Evolutionary conservation across 768 basidiomycete genomes (phyloP).

Genomic region (Asterophora parasitica): DNA sequence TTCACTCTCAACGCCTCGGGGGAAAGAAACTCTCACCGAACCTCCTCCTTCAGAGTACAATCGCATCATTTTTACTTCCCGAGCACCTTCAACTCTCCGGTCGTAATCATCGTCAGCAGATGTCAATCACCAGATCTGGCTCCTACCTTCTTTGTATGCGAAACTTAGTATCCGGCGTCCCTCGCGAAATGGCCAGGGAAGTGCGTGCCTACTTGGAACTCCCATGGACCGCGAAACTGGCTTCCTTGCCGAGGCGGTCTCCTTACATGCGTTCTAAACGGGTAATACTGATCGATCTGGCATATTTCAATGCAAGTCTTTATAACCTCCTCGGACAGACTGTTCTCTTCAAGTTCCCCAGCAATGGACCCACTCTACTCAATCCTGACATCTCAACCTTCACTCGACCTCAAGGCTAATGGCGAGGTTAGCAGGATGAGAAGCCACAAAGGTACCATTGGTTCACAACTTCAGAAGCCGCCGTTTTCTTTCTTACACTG

Average conservation of each 20-base stretch:
- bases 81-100: neutral
- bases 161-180: slow-evolving; percentile 1
- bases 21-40: slow-evolving; percentile 1
- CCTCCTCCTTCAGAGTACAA: neutral
- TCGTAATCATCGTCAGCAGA: slow-evolving; percentile 4
- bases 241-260: slow-evolving; percentile 5
- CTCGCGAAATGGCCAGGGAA: neutral
- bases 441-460: slow-evolving; percentile 32
- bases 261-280: neutral
- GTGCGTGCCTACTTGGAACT: slow-evolving; percentile 1
- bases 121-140: slow-evolving; percentile 10
- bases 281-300: slow-evolving; percentile 7
- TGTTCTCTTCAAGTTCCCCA: slow-evolving; percentile 20
- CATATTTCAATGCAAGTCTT: slow-evolving; percentile 16
- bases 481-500: slow-evolving; percentile 6
- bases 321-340: slow-evolving; percentile 27
- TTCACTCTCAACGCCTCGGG: slow-evolving; percentile 6
- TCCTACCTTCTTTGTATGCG: neutral
- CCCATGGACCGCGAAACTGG: slow-evolving; percentile 4
- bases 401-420: slow-evolving; percentile 36
- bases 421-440: slow-evolving; percentile 40
- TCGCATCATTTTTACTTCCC: slow-evolving; percentile 9
- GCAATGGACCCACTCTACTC: slow-evolving; percentile 25
- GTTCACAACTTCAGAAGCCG: neutral
- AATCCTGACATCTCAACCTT: slow-evolving; percentile 23